Conservation (phyloP, 768 basidiomycete species). For the Postia placenta region DNA sequence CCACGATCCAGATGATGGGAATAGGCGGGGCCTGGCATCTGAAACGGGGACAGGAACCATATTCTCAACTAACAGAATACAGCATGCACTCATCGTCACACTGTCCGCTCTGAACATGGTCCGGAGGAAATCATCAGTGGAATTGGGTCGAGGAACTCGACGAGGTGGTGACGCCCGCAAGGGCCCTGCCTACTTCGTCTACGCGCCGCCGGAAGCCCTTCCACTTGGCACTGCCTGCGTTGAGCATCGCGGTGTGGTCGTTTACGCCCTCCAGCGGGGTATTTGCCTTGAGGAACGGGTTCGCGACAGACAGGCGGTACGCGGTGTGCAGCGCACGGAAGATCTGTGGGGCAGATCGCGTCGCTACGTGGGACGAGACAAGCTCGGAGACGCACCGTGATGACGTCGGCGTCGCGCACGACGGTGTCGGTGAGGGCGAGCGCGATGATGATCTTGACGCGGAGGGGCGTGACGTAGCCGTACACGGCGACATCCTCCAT, state of each 20-base stretch:
- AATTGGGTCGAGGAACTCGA: not conserved
- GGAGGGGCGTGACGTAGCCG: slow-evolving; percentile 85
- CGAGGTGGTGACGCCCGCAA: slow-evolving; percentile 30
- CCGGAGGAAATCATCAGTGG: not conserved
- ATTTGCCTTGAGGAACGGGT: slow-evolving; percentile 78
- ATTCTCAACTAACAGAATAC: not conserved
- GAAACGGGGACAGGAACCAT: slow-evolving; percentile 15
- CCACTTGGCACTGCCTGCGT: slow-evolving; percentile 62
- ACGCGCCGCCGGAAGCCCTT: slow-evolving; percentile 62
- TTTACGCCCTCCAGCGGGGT: slow-evolving; percentile 37
- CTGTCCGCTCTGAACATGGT: not conserved
- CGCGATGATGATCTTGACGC: slow-evolving; percentile 81
- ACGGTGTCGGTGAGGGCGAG: slow-evolving; percentile 77
- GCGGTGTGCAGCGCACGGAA: slow-evolving; percentile 89
- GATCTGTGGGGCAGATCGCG: slow-evolving; percentile 41
- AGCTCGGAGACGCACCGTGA: slow-evolving; percentile 44
- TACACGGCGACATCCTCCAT: slow-evolving; percentile 93
- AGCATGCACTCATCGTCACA: too few species aligned
- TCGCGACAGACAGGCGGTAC: slow-evolving; percentile 76
- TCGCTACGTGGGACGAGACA: not conserved
- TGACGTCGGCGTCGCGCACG: slow-evolving; percentile 74
- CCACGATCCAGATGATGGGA: slow-evolving; percentile 13
- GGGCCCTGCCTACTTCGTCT: slow-evolving; percentile 65
- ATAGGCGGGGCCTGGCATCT: slow-evolving; percentile 9
- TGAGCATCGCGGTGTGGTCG: slow-evolving; percentile 51